A percentile compares a stretch with the other conserved stretches of the same genome.
Evolutionary conservation across 306 rosid species (phyloP).

Genomic region (Begonia masoniana): DNA sequence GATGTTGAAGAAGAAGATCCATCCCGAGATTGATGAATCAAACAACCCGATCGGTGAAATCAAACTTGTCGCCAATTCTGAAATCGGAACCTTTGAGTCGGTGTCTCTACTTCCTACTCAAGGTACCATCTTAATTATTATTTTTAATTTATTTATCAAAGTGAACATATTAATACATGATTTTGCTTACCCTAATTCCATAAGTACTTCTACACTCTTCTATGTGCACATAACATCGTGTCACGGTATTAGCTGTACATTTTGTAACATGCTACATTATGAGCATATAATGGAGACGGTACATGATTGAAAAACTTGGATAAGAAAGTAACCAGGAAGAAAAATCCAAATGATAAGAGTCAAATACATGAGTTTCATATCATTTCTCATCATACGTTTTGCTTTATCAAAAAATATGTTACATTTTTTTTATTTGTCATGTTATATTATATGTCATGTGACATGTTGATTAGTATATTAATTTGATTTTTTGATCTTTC

Average conservation of each 20-base stretch:
- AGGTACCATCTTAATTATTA: slow-evolving; percentile 27
- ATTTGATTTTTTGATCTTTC: neutral
- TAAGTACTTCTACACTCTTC: neutral
- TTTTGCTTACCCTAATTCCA: too few relatives aligned
- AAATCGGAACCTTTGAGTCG: slow-evolving; percentile 29
- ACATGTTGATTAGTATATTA: neutral
- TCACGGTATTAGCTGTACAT: neutral
- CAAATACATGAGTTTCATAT: too few relatives aligned
- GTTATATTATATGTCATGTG: neutral
- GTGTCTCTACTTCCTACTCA: slow-evolving; percentile 48
- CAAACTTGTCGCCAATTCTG: slow-evolving; percentile 19
- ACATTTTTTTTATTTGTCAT: neutral
- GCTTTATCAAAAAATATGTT: too few relatives aligned
- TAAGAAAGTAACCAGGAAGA: too few relatives aligned
- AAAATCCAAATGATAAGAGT: too few relatives aligned
- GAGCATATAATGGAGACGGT: too few relatives aligned
- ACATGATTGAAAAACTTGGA: too few relatives aligned
- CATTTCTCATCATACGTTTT: too few relatives aligned
- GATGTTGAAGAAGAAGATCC: slow-evolving; percentile 58
- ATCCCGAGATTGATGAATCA: slow-evolving; percentile 44
- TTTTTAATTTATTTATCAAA: too few relatives aligned
- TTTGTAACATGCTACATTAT: too few relatives aligned
- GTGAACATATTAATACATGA: too few relatives aligned
- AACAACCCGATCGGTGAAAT: slow-evolving; percentile 21
- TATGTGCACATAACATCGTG: neutral